Conservation (phyloP, 2,329 filamentous ascomycete genomes). For the Colletotrichum cordylinicola region DNA sequence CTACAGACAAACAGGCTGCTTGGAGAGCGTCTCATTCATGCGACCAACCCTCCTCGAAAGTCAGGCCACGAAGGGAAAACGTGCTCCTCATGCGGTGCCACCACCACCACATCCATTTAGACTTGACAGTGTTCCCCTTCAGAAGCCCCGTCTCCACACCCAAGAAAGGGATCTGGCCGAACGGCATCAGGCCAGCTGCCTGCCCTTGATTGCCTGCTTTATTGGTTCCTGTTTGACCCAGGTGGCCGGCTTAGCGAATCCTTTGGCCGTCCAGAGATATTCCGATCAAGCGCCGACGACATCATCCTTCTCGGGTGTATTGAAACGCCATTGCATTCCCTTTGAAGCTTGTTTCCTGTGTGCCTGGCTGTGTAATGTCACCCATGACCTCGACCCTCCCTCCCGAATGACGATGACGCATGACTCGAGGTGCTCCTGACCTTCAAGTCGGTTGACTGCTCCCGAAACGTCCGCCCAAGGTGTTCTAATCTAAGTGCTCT, state of each 20-base stretch:
- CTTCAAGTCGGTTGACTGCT: neutral
- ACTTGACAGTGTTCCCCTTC: neutral
- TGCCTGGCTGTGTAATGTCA: neutral
- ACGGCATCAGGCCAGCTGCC: neutral
- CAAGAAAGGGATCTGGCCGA: neutral
- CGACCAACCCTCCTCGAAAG: neutral
- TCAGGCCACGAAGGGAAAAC: neutral
- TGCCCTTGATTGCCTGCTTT: neutral
- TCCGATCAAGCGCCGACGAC: neutral
- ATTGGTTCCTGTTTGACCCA: neutral
- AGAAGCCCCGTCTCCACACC: neutral
- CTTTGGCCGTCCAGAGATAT: neutral
- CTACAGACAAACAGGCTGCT: neutral
- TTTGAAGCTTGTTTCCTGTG: conserved; percentile 3
- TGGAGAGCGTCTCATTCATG: neutral
- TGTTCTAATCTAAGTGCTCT: neutral
- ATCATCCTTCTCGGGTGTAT: neutral
- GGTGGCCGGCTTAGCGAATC: neutral
- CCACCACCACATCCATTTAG: neutral
- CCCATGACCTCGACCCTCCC: neutral
- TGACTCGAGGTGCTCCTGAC: conserved; percentile 1
- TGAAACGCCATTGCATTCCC: neutral
- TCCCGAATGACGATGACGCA: neutral
- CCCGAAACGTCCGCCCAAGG: neutral
- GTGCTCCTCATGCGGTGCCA: neutral